A percentile compares a stretch with the other conserved stretches of the same genome.
Evolutionary conservation across 1,139 yeast species (phyloP).

Genomic region (Diutina catenulata): DNA sequence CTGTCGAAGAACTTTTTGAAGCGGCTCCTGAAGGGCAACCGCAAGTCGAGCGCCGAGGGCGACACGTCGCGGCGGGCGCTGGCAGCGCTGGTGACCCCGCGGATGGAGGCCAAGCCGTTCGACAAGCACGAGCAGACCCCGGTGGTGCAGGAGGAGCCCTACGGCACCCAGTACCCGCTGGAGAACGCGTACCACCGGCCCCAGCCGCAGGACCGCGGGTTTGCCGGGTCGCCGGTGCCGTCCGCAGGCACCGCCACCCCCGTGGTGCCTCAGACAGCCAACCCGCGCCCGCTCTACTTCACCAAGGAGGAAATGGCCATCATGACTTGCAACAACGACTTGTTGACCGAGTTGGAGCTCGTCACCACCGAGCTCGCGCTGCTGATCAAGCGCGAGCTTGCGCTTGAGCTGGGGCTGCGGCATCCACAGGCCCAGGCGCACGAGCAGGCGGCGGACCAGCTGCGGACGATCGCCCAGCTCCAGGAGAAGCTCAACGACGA

Average conservation of each 20-base stretch:
- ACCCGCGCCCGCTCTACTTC: conserved; percentile 16
- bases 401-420: conserved; percentile 26
- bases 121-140: too few relatives aligned
- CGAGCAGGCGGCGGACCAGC: conserved; percentile 27
- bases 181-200: too few relatives aligned
- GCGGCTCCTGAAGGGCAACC: not conserved
- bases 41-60: conserved; percentile 10
- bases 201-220: too few relatives aligned
- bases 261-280: conserved; percentile 19
- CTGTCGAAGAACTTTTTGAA: conserved; percentile 2
- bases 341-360: conserved; percentile 52
- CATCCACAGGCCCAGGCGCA: conserved; percentile 8
- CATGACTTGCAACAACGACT: conserved; percentile 43
- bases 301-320: conserved; percentile 52
- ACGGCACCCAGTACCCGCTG: too few relatives aligned
- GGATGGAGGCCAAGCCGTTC: too few relatives aligned
- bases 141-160: too few relatives aligned
- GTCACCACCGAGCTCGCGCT: conserved; percentile 64
- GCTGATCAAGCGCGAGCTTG: conserved; percentile 55
- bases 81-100: conserved; percentile 6
- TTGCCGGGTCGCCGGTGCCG: too few relatives aligned
- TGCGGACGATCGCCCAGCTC: conserved; percentile 35
- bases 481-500: conserved; percentile 53
- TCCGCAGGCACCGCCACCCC: not conserved
- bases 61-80: conserved; percentile 7